Evolutionary conservation across 2,329 filamentous ascomycete species (phyloP).

Genomic region (Aotearoamyces nothofagi): DNA sequence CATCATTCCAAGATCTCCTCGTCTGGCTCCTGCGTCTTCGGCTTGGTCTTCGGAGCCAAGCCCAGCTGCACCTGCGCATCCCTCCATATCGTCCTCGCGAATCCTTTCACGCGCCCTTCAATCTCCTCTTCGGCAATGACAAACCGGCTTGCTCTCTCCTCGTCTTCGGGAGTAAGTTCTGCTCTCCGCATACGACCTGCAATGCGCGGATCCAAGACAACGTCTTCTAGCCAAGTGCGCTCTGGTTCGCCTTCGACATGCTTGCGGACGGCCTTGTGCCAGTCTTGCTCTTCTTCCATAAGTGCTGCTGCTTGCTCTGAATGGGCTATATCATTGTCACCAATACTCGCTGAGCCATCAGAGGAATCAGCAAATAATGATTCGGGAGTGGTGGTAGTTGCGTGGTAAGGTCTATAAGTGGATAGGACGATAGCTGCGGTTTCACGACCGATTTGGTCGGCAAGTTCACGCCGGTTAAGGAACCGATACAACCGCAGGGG

Average conservation of each 20-base stretch:
- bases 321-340: slow-evolving; percentile 14
- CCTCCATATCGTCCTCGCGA: slow-evolving; percentile 32
- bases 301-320: slow-evolving; percentile 52
- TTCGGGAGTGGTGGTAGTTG: slow-evolving; percentile 29
- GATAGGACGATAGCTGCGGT: slow-evolving; percentile 73
- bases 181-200: slow-evolving; percentile 69
- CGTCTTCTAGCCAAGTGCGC: slow-evolving; percentile 58
- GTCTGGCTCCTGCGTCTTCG: slow-evolving; percentile 6
- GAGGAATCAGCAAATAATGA: slow-evolving; percentile 18
- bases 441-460: slow-evolving; percentile 75
- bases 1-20: no score
- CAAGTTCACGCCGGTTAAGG: slow-evolving; percentile 70
- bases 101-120: slow-evolving; percentile 52
- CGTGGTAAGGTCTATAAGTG: slow-evolving; percentile 29
- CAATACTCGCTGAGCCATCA: slow-evolving; percentile 1
- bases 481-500: slow-evolving; percentile 77
- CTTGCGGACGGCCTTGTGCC: slow-evolving; percentile 67
- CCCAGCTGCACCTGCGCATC: slow-evolving; percentile 9
- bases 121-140: slow-evolving; percentile 51
- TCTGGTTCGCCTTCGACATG: slow-evolving; percentile 38
- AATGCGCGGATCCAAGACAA: slow-evolving; percentile 66
- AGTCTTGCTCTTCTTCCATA: slow-evolving; percentile 59
- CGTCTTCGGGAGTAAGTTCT: slow-evolving; percentile 52
- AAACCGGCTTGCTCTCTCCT: slow-evolving; percentile 47
- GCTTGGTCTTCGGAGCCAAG: slow-evolving; percentile 8